Base-by-base conservation (phyloP, 495 filamentous ascomycete species). In the Niebla homalea region DNA sequence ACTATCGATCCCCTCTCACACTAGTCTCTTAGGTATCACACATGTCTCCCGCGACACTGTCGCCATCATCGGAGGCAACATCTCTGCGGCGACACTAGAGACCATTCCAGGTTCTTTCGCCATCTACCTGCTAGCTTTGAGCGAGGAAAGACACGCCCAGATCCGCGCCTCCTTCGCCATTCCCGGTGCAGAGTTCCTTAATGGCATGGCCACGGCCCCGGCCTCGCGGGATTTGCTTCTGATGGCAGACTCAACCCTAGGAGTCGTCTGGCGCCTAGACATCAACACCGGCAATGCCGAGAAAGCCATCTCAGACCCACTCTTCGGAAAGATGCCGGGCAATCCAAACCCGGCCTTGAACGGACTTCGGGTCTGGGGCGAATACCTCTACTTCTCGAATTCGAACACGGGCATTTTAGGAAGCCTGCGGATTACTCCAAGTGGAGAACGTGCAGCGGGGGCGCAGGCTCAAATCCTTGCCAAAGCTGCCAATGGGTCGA, bases 311-410 rank as follows among this genome's bases (percentile, higher is more conserved):
- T 29, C 56, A 23, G 52, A 66, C 22, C 29, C 50, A 1, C 41
- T 42, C 7, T 43, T 61, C n/a, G 55, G 49, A 35, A 56, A 47
- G 5, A 37, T 55, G 1, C 22, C 32, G 0, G 57, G 57, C 23
- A 46, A 44, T 2, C 50, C 48, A 11, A 36, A 56, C 4, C 58
- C 67, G 2, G 71, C 68, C 2, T 63, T 73, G 21, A 72, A 75
- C 41, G 70, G 71, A 4, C 15, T 75, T 0, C 63, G 64, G 32
- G 49, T 66, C 1, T 43, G 47, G 3, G 54, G 51, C 0, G 50
- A 55, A 0, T 55, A 63, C 36, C 45, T 69, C 3, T 71, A 68
- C 53, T 75, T 70, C 54, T 68, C 67, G 26, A 71, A 71, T 49
- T 68, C 67, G 18, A 63, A 64, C 0, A 51, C 57, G 26, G 57